Evolutionary conservation across 345 rosid genomes (phyloP), one percentile per base, ranked within the genome.

Genomic region (Murraya paniculata): DNA sequence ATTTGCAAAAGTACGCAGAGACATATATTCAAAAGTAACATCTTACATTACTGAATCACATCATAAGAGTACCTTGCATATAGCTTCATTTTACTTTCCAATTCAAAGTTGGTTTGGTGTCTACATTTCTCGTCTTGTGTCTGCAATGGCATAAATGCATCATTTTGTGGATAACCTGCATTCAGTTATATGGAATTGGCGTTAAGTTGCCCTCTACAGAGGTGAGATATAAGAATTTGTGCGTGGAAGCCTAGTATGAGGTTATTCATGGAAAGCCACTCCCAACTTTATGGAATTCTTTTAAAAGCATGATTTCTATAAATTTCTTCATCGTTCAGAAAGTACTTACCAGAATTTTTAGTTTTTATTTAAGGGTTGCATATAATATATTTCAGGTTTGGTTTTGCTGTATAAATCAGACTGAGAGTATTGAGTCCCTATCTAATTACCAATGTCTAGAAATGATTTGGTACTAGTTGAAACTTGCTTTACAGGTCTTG

Each of bases 211-310:
- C 94, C 10, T 84, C 77, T 16, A 86, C 90, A 31, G 97, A 93
- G 60, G 92, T 92, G 64, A 86, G 94, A 79, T 92, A 85, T 76
- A 78, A 67, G 61, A 83, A 89, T 68, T 79, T 92, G 27, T 67
- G 81, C 3, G 89, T 93, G 13, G 93, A 90, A 75, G 91, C 93
- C 50, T 84, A 88, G 35, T 90, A 91, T n/a, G 86, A 89, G 61
- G 86, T 93, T 24, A 87, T 90, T 69, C 83, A 84, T 62, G 97
- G 97, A 61, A 92, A 86, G 82, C 90, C 97, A 0, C 93, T 91
- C 71, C 94, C 98, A 21, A 92, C 95, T 69, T 83, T 94, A 8
- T 93, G 97, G 94, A 91, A 89, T 79, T 79, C 92, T 16, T 61
- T 84, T 8, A 89, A 74, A 82, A 56, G 70, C 69, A 9, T 82